Evolutionary conservation across 2,329 filamentous ascomycete species (phyloP), one percentile per base, ranked within the genome.

Genomic region (Coniochaeta prunicola): DNA sequence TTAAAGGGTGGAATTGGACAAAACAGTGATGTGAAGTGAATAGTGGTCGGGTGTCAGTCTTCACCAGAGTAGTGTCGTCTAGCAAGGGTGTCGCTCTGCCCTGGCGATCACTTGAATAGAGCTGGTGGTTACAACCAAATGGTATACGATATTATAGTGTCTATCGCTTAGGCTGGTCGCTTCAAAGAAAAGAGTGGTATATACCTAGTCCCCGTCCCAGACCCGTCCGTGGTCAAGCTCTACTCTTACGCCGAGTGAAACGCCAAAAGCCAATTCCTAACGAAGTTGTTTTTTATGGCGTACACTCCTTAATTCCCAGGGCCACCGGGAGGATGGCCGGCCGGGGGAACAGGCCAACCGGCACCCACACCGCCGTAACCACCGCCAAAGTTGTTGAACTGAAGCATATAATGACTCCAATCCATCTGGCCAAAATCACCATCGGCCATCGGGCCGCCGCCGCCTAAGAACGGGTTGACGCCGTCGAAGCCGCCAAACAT

Each of bases 391-490:
- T 30, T 24, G 26, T 57, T 70, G 59, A 74, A 76, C 21, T 76
- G 73, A 65, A 78, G 69, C 57, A 79, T 69, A 31, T 74, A 75
- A 17, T 50, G 45, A 2, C 70, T 74, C 77, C 77, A 80, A 63
- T 79, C 76, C 76, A 79, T 76, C 34, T 76, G 59, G 1, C 63
- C 64, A 56, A 70, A 63, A 45, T 68, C 68, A 59, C 66, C 59
- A 3, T 62, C 53, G 28, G 62, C 38, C 60, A 61, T 58, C 48
- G 63, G 65, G 45, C 67, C 17, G 66, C 68, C 12, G 70, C 67
- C 21, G 70, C 68, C 67, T 72, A 70, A 71, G 38, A 69, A 62
- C 3, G 61, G 59, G 34, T 65, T 67, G 31, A 70, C 63, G 56
- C 64, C 65, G 38, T 63, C 63, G 34, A 64, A 64, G 21, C 57